Conservation (phyloP, 2,329 filamentous ascomycete genomes). For the Pyrenochaeta sp. region DNA sequence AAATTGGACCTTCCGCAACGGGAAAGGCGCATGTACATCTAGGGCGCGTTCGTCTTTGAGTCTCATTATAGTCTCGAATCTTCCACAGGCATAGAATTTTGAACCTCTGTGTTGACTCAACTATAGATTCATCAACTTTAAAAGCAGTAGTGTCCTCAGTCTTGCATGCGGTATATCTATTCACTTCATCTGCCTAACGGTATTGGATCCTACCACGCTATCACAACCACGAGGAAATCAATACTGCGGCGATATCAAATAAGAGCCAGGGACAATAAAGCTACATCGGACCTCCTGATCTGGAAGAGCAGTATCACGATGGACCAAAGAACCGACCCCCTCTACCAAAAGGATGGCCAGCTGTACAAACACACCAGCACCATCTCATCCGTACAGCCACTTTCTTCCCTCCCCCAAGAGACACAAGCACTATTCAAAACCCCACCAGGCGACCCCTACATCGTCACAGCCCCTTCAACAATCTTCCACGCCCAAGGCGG, state of each 20-base stretch:
- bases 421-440: slow-evolving; percentile 68
- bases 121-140: not conserved
- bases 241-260: not conserved
- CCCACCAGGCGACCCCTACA: slow-evolving; percentile 59
- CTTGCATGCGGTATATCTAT: not conserved
- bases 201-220: not conserved
- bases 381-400: slow-evolving; percentile 59
- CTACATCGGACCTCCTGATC: not conserved
- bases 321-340: slow-evolving; percentile 33
- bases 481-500: slow-evolving; percentile 80
- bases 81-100: slow-evolving; percentile 4
- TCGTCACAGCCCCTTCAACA: slow-evolving; percentile 70
- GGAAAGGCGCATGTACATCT: slow-evolving; percentile 18
- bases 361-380: slow-evolving; percentile 55
- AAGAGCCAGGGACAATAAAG: not conserved
- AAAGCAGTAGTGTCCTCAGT: not conserved
- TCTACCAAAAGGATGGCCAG: slow-evolving; percentile 53
- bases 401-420: slow-evolving; percentile 60
- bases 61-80: slow-evolving; percentile 6
- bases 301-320: not conserved
- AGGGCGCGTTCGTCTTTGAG: slow-evolving; percentile 10
- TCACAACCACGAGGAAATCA: not conserved
- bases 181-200: not conserved
- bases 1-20: slow-evolving; percentile 16
- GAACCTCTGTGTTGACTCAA: not conserved